phyloP scores from a whole-genome alignment of 352 stramenopile species.

The Globisporangium uncinulatum region DNA sequence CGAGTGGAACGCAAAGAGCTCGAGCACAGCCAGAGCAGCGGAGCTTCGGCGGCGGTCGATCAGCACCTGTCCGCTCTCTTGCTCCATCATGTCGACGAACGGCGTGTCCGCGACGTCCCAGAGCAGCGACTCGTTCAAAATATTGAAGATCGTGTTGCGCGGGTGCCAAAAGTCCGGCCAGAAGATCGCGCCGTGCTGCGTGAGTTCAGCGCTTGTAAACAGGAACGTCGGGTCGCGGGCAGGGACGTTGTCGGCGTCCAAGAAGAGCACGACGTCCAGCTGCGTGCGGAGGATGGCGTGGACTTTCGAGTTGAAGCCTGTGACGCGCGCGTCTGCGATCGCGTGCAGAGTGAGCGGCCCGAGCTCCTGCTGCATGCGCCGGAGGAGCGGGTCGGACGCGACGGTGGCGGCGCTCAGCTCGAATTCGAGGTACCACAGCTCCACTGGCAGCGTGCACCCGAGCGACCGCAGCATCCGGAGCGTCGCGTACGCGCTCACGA shows the following conservation, averaged over 20 bases:
- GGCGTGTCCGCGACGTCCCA: constrained; percentile 56
- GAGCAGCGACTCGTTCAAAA: constrained; percentile 46
- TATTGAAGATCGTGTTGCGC: constrained; percentile 66
- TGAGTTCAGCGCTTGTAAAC: constrained; percentile 45
- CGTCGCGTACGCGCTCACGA: constrained; percentile 36
- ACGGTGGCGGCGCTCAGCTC: constrained; percentile 24
- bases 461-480: constrained; percentile 26
- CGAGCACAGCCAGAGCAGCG: constrained; percentile 41
- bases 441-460: constrained; percentile 36
- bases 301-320: constrained; percentile 60
- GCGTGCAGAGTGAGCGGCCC: constrained; percentile 14
- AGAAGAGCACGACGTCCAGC: constrained; percentile 68
- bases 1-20: constrained; percentile 56
- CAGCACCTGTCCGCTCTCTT: constrained; percentile 71
- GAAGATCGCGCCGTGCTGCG: constrained; percentile 42
- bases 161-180: constrained; percentile 81
- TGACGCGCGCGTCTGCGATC: constrained; percentile 39
- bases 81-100: constrained; percentile 74
- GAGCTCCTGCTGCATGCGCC: constrained; percentile 18
- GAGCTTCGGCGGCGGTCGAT: constrained; percentile 36
- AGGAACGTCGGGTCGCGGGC: constrained; percentile 60
- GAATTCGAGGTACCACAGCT: constrained; percentile 39
- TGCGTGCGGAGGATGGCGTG: constrained; percentile 55
- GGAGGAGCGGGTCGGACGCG: constrained; percentile 16
- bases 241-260: constrained; percentile 67